These are phyloP conservation scores for Malassezia cuniculi DNA, from an alignment of 1,284 basidiomycete species.

Conservation along the genomic window DNA sequence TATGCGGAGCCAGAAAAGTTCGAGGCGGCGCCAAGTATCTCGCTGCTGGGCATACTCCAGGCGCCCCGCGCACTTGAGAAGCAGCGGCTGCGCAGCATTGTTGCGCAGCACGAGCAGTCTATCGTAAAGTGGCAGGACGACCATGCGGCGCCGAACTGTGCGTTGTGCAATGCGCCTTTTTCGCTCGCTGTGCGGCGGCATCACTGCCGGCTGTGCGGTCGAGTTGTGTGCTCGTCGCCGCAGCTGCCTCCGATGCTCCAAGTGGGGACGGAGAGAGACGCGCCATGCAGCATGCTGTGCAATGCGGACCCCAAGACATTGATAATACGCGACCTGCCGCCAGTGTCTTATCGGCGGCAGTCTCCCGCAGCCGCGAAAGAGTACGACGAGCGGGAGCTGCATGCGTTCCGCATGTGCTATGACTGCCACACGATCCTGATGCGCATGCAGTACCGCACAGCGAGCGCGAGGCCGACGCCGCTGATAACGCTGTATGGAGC, in stretches of 20 bases:
- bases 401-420: constrained; percentile 56
- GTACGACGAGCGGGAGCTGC: background rate
- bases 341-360: too few species aligned
- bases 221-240: constrained; percentile 80
- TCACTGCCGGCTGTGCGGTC: constrained; percentile 86
- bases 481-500: constrained; percentile 49
- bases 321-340: background rate
- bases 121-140: constrained; percentile 95
- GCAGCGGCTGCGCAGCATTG: background rate
- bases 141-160: constrained; percentile 60
- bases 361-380: background rate
- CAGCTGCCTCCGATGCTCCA: constrained; percentile 48
- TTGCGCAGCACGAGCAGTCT: constrained; percentile 56
- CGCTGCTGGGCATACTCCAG: constrained; percentile 6
- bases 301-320: constrained; percentile 1
- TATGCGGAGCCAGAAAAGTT: background rate
- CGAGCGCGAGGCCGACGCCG: constrained; percentile 49
- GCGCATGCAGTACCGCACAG: constrained; percentile 49
- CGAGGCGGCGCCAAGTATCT: constrained; percentile 3
- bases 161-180: constrained; percentile 75
- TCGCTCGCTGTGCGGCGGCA: constrained; percentile 85
- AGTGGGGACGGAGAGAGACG: background rate
- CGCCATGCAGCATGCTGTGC: constrained; percentile 7
- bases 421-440: constrained; percentile 64
- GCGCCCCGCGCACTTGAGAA: background rate